A percentile compares a stretch with the other conserved stretches of the same genome.
Evolutionary conservation across 148 eudicot genomes (phyloP).

Genomic region (Fagopyrum homotropicum): DNA sequence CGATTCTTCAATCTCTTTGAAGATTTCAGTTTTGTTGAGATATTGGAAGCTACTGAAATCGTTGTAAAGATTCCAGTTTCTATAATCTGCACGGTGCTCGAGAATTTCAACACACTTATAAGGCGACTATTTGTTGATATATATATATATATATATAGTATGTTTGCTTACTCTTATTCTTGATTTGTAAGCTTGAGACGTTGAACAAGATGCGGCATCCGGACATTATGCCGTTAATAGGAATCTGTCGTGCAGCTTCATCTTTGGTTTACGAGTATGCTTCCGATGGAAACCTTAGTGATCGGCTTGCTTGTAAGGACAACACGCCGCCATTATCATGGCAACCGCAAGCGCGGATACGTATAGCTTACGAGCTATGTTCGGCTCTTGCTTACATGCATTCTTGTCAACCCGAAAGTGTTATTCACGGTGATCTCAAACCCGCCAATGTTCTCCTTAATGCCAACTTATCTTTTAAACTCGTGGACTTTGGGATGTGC

Average conservation of each 20-base stretch:
- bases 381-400: constrained; percentile 76
- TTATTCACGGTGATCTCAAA: constrained; percentile 67
- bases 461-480: constrained; percentile 49
- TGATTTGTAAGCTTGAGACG: constrained; percentile 47
- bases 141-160: too few relatives aligned
- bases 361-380: constrained; percentile 75
- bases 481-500: constrained; percentile 70
- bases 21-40: constrained; percentile 55
- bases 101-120: too few relatives aligned
- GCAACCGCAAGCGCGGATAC: constrained; percentile 73
- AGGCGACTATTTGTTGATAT: too few relatives aligned
- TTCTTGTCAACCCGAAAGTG: constrained; percentile 43
- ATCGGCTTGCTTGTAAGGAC: constrained; percentile 64
- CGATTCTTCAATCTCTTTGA: constrained; percentile 36
- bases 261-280: constrained; percentile 78
- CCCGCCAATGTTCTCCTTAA: constrained; percentile 73
- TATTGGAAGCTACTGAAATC: constrained; percentile 71
- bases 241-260: constrained; percentile 66
- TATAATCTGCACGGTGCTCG: constrained; percentile 18
- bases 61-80: constrained; percentile 64
- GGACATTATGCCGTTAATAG: constrained; percentile 68
- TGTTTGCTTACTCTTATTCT: background rate
- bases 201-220: constrained; percentile 81
- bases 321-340: constrained; percentile 69
- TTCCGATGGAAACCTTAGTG: constrained; percentile 81